A percentile compares a stretch with the other conserved stretches of the same genome.
These are phyloP conservation scores for Mycosphaerella sp. DNA, from an alignment of 2,329 filamentous ascomycete species.

Conservation along the genomic window DNA sequence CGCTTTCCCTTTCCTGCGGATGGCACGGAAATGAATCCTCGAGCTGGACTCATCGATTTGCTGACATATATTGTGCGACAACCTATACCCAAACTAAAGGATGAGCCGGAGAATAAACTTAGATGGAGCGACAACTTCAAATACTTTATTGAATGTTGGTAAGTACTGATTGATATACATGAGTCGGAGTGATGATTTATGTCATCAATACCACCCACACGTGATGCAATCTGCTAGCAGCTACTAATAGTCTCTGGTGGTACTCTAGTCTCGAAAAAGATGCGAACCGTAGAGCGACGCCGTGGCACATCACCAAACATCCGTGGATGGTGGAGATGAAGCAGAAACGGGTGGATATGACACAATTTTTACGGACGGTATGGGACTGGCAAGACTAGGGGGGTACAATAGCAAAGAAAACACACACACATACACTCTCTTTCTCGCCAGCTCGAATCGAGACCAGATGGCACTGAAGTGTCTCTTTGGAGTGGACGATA, in stretches of 20 bases:
- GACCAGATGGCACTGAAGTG: too few relatives aligned
- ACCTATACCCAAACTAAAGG: slow-evolving; percentile 89
- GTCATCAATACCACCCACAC: too few relatives aligned
- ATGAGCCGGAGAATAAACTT: slow-evolving; percentile 70
- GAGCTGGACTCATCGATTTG: slow-evolving; percentile 86
- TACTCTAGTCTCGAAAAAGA: slow-evolving; percentile 80
- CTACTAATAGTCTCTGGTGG: neutral
- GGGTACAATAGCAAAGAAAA: too few relatives aligned
- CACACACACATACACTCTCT: too few relatives aligned
- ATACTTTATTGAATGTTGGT: slow-evolving; percentile 99
- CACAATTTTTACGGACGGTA: slow-evolving; percentile 83
- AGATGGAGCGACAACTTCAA: slow-evolving; percentile 98
- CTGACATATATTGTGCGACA: slow-evolving; percentile 97
- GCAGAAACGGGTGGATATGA: slow-evolving; percentile 95
- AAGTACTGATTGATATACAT: slow-evolving; percentile 36
- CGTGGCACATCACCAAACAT: slow-evolving; percentile 98
- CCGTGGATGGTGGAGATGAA: slow-evolving; percentile 99
- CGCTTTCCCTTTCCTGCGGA: slow-evolving; percentile 97
- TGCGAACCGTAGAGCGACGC: slow-evolving; percentile 74
- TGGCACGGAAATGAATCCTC: slow-evolving; percentile 89
- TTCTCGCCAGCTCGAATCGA: too few relatives aligned
- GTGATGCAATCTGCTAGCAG: neutral
- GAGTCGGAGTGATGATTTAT: too few relatives aligned
- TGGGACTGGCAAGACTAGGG: slow-evolving; percentile 84
- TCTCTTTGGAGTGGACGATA: too few relatives aligned